Conservation (phyloP, 2,329 filamentous ascomycete species). For the Phyllachora maydis region DNA sequence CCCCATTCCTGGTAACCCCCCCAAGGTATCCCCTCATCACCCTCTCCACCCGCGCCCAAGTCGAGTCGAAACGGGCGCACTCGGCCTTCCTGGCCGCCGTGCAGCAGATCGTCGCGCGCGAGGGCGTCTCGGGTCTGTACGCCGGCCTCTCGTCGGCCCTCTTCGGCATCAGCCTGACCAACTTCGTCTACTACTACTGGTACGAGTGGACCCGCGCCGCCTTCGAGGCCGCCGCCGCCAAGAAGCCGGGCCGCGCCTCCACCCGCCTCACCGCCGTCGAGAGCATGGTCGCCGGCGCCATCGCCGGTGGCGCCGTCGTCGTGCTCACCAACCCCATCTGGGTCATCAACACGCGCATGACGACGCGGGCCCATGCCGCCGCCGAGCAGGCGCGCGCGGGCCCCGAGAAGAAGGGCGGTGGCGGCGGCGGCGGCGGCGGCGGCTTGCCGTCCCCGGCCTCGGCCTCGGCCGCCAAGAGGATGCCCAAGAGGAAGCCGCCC, state of each 20-base stretch:
- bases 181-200: slow-evolving; percentile 99
- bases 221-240: slow-evolving; percentile 39
- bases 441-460: slow-evolving; percentile 81
- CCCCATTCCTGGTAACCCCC: slow-evolving; percentile 80
- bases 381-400: slow-evolving; percentile 68
- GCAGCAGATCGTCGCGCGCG: slow-evolving; percentile 57
- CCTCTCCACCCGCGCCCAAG: slow-evolving; percentile 20
- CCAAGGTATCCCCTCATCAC: slow-evolving; percentile 8
- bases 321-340: slow-evolving; percentile 90
- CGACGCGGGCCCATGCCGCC: slow-evolving; percentile 89
- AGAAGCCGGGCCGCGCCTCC: not conserved
- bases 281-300: slow-evolving; percentile 63
- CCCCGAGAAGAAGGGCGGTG: slow-evolving; percentile 66
- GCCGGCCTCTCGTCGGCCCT: slow-evolving; percentile 72
- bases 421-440: slow-evolving; percentile 81
- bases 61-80: slow-evolving; percentile 59
- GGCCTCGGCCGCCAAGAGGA: slow-evolving; percentile 87
- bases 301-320: slow-evolving; percentile 69
- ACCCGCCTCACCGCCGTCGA: slow-evolving; percentile 29
- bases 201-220: slow-evolving; percentile 73
- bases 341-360: slow-evolving; percentile 88
- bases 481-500: slow-evolving; percentile 26
- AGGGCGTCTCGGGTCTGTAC: slow-evolving; percentile 70
- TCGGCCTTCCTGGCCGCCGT: slow-evolving; percentile 76
- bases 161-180: slow-evolving; percentile 89